Evolutionary conservation across 1,284 basidiomycete species (phyloP).

Genomic region (Paramarasmius palmivorus): DNA sequence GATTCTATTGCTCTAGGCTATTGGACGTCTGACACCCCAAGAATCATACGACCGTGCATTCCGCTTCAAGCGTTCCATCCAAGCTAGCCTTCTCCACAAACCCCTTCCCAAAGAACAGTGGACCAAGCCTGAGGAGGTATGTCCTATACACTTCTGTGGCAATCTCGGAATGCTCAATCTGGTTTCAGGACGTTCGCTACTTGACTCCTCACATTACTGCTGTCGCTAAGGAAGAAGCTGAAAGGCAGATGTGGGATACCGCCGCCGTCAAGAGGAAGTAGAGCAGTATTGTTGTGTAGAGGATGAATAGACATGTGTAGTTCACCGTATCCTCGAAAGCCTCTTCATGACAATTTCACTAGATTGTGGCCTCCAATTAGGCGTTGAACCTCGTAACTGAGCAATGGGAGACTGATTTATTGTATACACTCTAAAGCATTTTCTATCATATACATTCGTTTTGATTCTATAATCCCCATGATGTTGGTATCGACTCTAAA

Average conservation of each 20-base stretch:
- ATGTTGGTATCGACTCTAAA: slow-evolving; percentile 26
- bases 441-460: neutral
- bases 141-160: slow-evolving; percentile 19
- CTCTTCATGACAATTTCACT: too few species aligned
- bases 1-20: slow-evolving; percentile 53
- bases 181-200: slow-evolving; percentile 84
- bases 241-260: slow-evolving; percentile 87
- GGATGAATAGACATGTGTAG: slow-evolving; percentile 7
- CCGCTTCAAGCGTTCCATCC: slow-evolving; percentile 86
- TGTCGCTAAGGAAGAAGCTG: slow-evolving; percentile 76
- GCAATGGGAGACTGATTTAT: too few species aligned
- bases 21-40: slow-evolving; percentile 77
- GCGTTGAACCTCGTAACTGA: too few species aligned
- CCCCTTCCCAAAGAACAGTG: slow-evolving; percentile 87
- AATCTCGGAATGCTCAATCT: slow-evolving; percentile 10
- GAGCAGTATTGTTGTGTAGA: slow-evolving; percentile 22
- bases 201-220: slow-evolving; percentile 80
- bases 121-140: slow-evolving; percentile 78
- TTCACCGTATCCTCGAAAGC: too few species aligned
- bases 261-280: slow-evolving; percentile 66
- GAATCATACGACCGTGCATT: slow-evolving; percentile 91
- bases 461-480: neutral
- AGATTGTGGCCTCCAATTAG: too few species aligned
- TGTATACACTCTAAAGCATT: neutral
- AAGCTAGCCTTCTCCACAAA: slow-evolving; percentile 81